Base-by-base conservation (phyloP, 2,329 filamentous ascomycete species). In the Ilyonectria sp. region DNA sequence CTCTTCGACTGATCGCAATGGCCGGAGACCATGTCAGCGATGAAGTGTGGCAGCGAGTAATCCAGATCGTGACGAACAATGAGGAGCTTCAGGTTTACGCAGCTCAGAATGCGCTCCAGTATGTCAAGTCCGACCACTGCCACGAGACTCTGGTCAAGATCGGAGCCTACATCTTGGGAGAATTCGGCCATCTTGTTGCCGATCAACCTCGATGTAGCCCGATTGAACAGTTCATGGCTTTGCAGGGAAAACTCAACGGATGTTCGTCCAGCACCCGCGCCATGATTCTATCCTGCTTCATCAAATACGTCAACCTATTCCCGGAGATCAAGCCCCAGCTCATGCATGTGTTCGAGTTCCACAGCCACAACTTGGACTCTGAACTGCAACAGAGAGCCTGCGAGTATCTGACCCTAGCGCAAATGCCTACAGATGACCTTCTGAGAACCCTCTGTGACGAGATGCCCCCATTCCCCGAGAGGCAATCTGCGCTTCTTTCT, bases 131-230 rank as follows among this genome's bases (percentile, higher is more conserved):
- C 19, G 94, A 97, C 68, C 93, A 95, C 79, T 98, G 95, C 80
- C 96, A 99, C 77, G 96, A 99, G 83, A 99, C 95, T 2, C 82
- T 99, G 67, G 94, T 99, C 76, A 99, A 98, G 85, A 99, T 99
- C 77, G 97, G 95, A 58, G 95, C 94, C 7, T 99, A 99, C 77
- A 91, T 99, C 19, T 87, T 99, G 7, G 96, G 96, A 76, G 96
- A 99, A 78, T 99, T 99, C 78, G 96, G 97, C 1, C 96, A 99
- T 82, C 85, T 99, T 71, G 94, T 99, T 70, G 96, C 96, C 23
- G 96, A 99, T 75, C 95, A 93, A 78, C 89, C 91, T 71, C 94
- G 93, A 2, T 98, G 94, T 83, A 98, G 94, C 81, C 96, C 96
- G 0, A 98, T 99, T 68, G 96, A 99, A 82, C 96, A 99, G 79